These are phyloP conservation scores for Plantago lanceolata DNA, from an alignment of 305 asterid genomes.

Conservation along the genomic window DNA sequence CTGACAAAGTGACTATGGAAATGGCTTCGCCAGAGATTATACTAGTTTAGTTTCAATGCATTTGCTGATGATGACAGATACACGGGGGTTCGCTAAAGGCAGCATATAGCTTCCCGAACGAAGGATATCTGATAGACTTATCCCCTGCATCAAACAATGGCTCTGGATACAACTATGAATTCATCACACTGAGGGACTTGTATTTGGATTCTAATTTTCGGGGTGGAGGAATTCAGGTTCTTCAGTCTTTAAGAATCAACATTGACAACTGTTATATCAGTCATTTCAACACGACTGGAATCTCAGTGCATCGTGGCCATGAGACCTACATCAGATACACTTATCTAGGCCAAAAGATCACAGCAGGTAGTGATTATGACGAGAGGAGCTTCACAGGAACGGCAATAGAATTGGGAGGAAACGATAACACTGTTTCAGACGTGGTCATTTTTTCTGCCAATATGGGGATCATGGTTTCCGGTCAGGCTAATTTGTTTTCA, in stretches of 20 bases:
- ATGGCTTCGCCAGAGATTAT: no score
- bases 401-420: conserved; percentile 53
- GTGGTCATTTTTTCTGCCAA: conserved; percentile 77
- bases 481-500: conserved; percentile 67
- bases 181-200: conserved; percentile 63
- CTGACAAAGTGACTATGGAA: no score
- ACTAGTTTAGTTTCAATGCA: no score
- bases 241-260: conserved; percentile 58
- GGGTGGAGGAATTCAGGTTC: conserved; percentile 81
- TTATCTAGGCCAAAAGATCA: conserved; percentile 70
- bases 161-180: conserved; percentile 51
- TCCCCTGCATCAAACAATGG: conserved; percentile 33
- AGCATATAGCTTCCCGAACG: conserved; percentile 51
- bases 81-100: conserved; percentile 85
- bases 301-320: conserved; percentile 58
- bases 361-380: conserved; percentile 62
- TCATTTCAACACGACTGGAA: conserved; percentile 62
- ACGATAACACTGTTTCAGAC: conserved; percentile 67
- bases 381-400: conserved; percentile 70
- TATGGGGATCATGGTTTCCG: conserved; percentile 50
- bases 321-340: conserved; percentile 71
- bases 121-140: conserved; percentile 60
- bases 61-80: conserved; percentile 38
- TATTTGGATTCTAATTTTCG: conserved; percentile 54
- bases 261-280: conserved; percentile 84